These are phyloP conservation scores for Boletus reticuloceps DNA, from an alignment of 768 basidiomycete genomes.

Conservation along the genomic window DNA sequence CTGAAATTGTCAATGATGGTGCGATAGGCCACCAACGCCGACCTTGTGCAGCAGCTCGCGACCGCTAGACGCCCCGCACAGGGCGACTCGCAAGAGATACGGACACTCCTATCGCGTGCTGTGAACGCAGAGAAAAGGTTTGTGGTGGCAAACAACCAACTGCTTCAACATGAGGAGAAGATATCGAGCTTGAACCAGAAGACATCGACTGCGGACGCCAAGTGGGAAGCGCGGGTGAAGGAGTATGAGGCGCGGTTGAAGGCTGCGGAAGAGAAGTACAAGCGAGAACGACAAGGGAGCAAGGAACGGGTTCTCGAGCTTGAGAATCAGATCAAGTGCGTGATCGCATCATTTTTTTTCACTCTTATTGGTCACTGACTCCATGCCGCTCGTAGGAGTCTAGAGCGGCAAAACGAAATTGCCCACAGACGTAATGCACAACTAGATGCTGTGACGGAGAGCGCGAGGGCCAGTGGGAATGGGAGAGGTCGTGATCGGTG, in stretches of 20 bases:
- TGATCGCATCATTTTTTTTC: conserved; percentile 25
- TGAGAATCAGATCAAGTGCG: conserved; percentile 74
- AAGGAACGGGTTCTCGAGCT: conserved; percentile 82
- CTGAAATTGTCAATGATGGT: background rate
- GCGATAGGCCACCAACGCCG: conserved; percentile 64
- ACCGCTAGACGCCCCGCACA: conserved; percentile 57
- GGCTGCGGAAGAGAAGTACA: conserved; percentile 87
- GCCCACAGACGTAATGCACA: conserved; percentile 67
- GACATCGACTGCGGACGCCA: conserved; percentile 68
- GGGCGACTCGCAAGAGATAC: conserved; percentile 66
- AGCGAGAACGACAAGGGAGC: conserved; percentile 89
- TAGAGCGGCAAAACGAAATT: conserved; percentile 74
- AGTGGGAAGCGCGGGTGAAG: conserved; percentile 94
- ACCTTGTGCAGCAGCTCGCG: conserved; percentile 69
- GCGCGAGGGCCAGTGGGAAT: conserved; percentile 12
- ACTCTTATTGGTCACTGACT: background rate
- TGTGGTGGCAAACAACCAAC: conserved; percentile 81
- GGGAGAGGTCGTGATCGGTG: conserved; percentile 22
- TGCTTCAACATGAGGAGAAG: conserved; percentile 81
- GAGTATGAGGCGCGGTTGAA: conserved; percentile 84
- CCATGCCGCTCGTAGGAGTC: conserved; percentile 43
- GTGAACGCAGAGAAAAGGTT: conserved; percentile 85
- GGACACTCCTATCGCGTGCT: conserved; percentile 68
- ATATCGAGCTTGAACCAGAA: conserved; percentile 71
- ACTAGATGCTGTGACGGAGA: conserved; percentile 33